Conservation (phyloP, 345 rosid genomes). For the Clausena lansium region DNA sequence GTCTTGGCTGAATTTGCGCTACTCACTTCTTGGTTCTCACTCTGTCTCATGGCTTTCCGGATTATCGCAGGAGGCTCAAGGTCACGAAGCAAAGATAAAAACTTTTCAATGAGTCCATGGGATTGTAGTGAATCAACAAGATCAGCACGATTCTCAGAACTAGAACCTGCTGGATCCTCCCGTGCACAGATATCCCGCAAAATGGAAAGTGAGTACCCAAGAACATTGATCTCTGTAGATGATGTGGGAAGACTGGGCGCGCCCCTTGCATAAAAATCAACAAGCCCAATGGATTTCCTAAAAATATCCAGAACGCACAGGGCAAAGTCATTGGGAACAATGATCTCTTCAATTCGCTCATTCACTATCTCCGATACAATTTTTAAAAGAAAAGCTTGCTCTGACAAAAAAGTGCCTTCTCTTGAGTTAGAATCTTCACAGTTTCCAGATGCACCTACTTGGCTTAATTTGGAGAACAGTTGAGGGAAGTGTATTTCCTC, state of each 20-base stretch:
- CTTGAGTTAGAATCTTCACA: conserved; percentile 13
- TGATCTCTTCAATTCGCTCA: conserved; percentile 45
- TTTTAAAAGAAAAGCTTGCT: conserved; percentile 62
- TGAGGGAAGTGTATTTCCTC: conserved; percentile 47
- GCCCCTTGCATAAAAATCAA: conserved; percentile 35
- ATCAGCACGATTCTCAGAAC: conserved; percentile 30
- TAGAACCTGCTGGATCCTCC: conserved; percentile 27
- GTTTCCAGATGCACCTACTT: conserved; percentile 13
- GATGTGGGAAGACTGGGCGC: conserved; percentile 66
- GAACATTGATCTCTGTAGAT: conserved; percentile 38
- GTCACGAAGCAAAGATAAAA: conserved; percentile 46
- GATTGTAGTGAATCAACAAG: conserved; percentile 40
- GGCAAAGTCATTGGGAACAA: conserved; percentile 34
- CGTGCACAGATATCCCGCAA: conserved; percentile 61
- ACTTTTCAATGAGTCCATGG: conserved; percentile 45
- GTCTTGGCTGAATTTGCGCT: conserved; percentile 23
- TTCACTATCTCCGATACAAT: conserved; percentile 55
- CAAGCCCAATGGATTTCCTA: conserved; percentile 35
- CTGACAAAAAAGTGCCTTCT: conserved; percentile 36
- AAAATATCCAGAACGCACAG: conserved; percentile 33
- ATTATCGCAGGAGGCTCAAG: conserved; percentile 70
- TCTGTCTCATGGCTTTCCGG: conserved; percentile 48
- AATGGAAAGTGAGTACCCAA: conserved; percentile 62
- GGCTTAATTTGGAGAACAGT: conserved; percentile 39
- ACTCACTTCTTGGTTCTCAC: conserved; percentile 26